A percentile compares a stretch with the other conserved stretches of the same genome.
phyloP scores from a whole-genome alignment of 2,329 filamentous ascomycete genomes.

The Magnaporthales sp. region DNA sequence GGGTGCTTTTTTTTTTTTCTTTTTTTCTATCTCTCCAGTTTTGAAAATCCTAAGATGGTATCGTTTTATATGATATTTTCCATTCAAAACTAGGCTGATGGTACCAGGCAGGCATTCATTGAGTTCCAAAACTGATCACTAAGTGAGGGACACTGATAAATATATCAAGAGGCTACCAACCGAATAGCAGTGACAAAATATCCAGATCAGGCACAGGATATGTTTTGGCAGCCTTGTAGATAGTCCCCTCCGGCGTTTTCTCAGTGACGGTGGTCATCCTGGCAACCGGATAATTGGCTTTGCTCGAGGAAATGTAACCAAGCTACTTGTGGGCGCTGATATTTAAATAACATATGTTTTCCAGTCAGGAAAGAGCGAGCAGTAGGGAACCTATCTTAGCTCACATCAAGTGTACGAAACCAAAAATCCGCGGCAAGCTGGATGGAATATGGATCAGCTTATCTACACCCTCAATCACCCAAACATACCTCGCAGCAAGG shows the following conservation, averaged over 20 bases:
- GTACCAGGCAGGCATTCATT: neutral
- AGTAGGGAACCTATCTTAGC: too few relatives aligned
- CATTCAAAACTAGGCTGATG: neutral
- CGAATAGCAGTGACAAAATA: conserved; percentile 33
- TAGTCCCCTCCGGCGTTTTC: conserved; percentile 16
- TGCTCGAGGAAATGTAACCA: neutral
- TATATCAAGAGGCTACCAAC: conserved; percentile 22
- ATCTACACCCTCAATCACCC: neutral
- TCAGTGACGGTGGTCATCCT: neutral
- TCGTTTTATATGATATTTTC: neutral
- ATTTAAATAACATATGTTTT: neutral
- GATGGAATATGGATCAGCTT: too few relatives aligned
- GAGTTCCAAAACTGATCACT: neutral
- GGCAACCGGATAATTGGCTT: neutral
- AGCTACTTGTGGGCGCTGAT: too few relatives aligned
- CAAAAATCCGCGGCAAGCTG: too few relatives aligned
- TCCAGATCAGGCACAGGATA: conserved; percentile 29
- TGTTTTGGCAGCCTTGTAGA: conserved; percentile 25
- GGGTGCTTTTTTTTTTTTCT: neutral
- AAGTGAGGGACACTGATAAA: neutral
- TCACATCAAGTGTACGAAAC: too few relatives aligned
- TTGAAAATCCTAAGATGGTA: conserved; percentile 1
- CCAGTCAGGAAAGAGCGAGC: too few relatives aligned
- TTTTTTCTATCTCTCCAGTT: too few relatives aligned
- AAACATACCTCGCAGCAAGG: neutral